These are phyloP conservation scores for Penicillium cataractarum DNA, from an alignment of 495 filamentous ascomycete genomes.

Conservation along the genomic window DNA sequence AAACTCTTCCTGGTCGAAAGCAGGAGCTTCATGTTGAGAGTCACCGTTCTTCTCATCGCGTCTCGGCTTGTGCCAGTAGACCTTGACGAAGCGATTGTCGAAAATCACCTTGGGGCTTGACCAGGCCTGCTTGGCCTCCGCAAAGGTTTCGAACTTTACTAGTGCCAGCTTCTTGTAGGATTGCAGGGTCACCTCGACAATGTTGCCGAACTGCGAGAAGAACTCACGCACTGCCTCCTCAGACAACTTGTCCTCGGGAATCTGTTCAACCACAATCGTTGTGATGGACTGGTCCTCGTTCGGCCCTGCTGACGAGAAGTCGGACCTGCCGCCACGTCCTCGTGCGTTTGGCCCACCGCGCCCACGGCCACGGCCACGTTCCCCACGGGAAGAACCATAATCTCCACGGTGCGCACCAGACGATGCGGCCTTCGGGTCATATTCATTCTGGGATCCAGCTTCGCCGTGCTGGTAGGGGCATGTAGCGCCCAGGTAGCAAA, in stretches of 20 bases:
- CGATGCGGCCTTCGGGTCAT: constrained; percentile 76
- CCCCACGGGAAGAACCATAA: constrained; percentile 35
- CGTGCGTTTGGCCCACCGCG: constrained; percentile 50
- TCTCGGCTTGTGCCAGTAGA: constrained; percentile 87
- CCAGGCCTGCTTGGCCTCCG: constrained; percentile 78
- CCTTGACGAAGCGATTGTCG: constrained; percentile 96
- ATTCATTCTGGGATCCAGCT: constrained; percentile 63
- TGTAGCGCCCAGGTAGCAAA: constrained; percentile 73
- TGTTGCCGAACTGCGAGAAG: constrained; percentile 83
- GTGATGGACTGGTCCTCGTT: constrained; percentile 74
- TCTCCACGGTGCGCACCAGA: constrained; percentile 40
- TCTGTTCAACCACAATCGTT: constrained; percentile 88
- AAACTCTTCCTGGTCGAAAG: constrained; percentile 80
- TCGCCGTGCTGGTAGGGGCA: constrained; percentile 88
- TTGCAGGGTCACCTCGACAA: constrained; percentile 74
- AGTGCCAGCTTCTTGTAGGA: constrained; percentile 76
- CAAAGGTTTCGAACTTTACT: constrained; percentile 76
- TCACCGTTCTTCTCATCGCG: constrained; percentile 39
- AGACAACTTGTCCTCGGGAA: constrained; percentile 82
- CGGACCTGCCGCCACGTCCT: constrained; percentile 57
- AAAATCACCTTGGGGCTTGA: constrained; percentile 93
- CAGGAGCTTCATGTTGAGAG: constrained; percentile 32
- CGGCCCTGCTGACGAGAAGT: constrained; percentile 76
- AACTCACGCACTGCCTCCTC: constrained; percentile 76
- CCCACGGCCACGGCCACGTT: constrained; percentile 55